These are phyloP conservation scores for Penicillium lagena DNA, from an alignment of 495 filamentous ascomycete genomes.

Conservation along the genomic window DNA sequence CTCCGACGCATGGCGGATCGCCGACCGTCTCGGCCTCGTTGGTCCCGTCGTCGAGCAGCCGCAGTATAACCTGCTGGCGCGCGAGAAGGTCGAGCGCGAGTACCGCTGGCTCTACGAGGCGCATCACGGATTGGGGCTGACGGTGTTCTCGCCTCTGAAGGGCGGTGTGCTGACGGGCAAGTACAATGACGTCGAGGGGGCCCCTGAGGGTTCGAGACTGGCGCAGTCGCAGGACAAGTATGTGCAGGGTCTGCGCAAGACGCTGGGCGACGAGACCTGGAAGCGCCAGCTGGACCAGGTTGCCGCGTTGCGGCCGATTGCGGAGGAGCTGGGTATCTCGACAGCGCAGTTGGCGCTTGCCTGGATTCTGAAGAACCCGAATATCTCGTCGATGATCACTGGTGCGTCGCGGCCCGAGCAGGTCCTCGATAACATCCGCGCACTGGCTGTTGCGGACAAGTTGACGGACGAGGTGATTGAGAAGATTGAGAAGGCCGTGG, in stretches of 20 bases:
- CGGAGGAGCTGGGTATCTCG: constrained; percentile 58
- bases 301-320: constrained; percentile 51
- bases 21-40: constrained; percentile 69
- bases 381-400: constrained; percentile 70
- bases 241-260: constrained; percentile 21
- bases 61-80: constrained; percentile 70
- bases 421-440: constrained; percentile 62
- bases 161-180: constrained; percentile 74
- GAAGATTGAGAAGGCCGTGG: constrained; percentile 61
- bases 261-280: constrained; percentile 15
- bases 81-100: constrained; percentile 69
- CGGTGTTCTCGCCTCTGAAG: constrained; percentile 66
- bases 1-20: constrained; percentile 64
- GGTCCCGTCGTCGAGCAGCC: constrained; percentile 83
- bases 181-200: constrained; percentile 56
- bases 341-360: constrained; percentile 65
- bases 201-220: constrained; percentile 30
- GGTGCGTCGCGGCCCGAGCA: constrained; percentile 69
- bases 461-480: constrained; percentile 62
- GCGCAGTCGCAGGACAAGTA: constrained; percentile 36
- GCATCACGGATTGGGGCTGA: constrained; percentile 58
- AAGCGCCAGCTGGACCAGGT: constrained; percentile 15
- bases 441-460: constrained; percentile 53
- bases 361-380: constrained; percentile 72
- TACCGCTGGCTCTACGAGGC: constrained; percentile 60